Evolutionary conservation across 305 asterid species (phyloP).

Genomic region (Solanum hybrid): DNA sequence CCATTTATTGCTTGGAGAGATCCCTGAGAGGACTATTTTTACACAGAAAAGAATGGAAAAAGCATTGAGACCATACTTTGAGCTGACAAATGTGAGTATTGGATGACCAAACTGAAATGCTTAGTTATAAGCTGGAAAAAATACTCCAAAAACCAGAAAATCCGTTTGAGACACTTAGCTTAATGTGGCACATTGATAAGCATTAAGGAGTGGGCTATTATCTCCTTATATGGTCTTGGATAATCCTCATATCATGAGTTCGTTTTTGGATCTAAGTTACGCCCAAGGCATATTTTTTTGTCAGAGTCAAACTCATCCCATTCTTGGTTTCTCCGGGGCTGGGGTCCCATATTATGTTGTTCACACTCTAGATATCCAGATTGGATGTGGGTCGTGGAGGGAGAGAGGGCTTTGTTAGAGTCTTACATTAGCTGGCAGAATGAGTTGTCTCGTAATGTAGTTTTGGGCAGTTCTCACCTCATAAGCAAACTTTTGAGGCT

Average conservation of each 20-base stretch:
- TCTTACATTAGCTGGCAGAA: not conserved
- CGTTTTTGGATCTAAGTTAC: not conserved
- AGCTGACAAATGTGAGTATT: constrained; percentile 69
- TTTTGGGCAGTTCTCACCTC: not conserved
- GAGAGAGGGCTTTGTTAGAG: not conserved
- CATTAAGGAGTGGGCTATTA: not conserved
- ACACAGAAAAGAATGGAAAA: constrained; percentile 77
- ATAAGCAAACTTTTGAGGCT: not conserved
- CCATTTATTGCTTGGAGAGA: constrained; percentile 70
- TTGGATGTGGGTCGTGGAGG: not conserved
- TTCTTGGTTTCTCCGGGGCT: not conserved
- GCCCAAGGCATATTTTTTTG: not conserved
- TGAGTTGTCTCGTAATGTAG: not conserved
- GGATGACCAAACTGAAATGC: not conserved
- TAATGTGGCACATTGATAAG: not conserved
- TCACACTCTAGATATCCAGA: not conserved
- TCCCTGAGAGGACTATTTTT: constrained; percentile 65
- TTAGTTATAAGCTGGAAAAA: not conserved
- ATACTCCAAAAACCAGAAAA: not conserved
- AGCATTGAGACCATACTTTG: constrained; percentile 72
- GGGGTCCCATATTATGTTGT: not conserved
- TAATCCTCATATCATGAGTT: not conserved
- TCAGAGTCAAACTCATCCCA: not conserved
- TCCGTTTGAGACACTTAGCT: not conserved
- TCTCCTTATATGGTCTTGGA: not conserved